Base-by-base conservation (phyloP, 2,329 filamentous ascomycete species). In the Penicillium sp. region DNA sequence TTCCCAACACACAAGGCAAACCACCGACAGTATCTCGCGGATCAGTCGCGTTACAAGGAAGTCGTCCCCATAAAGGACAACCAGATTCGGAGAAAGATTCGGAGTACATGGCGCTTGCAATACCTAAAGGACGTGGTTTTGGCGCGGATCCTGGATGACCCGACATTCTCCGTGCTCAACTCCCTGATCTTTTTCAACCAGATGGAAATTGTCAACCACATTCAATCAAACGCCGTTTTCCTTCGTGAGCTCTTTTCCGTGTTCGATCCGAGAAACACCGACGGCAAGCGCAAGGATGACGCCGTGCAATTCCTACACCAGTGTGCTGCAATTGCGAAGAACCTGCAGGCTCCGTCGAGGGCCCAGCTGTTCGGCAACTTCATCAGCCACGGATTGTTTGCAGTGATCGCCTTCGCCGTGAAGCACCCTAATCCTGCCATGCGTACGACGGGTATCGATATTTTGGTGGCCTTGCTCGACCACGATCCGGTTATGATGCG, bases 151-250 rank as follows among this genome's bases (percentile, higher is more conserved):
- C 79, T 98, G 53, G 93, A 98, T 71, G 93, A 98, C 68, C 92
- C 92, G 43, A 98, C 93, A 18, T 98, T 97, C 70, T 95, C 89
- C 23, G 91, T 97, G 24, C 83, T 98, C 57, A 98, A 97, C 72
- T 95, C 90, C 44, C 81, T 97, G 61, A 98, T 98, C 59, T 98
- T 96, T 75, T 98, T 95, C 78, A 93, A 97, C 73, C 93, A 98
- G 74, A 91, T 97, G 61, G 93, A 97, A 65, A 96, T 98, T 65
- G 87, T 98, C 43, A 88, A 92, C 65, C 89, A 97, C 71, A 78
- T 98, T n/a, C 91, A 96, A 69, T 79, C 78, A 24, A 95, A 95
- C 62, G 76, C 76, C 0, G 72, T 74, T 1, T 96, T 95, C 63
- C 75, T 97, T 25, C 84, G 83, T 58, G 89, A 96, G 54, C 79